These are phyloP conservation scores for Verticillium zaregamsianum DNA, from an alignment of 2,329 filamentous ascomycete species.

Conservation along the genomic window DNA sequence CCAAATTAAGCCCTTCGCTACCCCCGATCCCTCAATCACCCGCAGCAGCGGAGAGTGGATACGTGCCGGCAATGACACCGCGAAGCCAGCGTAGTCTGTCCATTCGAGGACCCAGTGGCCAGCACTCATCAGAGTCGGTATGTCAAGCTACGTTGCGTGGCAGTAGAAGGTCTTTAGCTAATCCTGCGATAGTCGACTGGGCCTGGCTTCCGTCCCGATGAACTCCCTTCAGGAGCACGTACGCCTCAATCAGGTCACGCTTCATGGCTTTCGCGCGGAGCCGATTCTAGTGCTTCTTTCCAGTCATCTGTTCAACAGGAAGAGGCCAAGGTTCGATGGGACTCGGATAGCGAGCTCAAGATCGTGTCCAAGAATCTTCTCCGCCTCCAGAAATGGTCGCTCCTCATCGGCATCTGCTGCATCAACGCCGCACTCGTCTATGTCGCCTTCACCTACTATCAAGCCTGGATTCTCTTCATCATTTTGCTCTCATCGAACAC, in stretches of 20 bases:
- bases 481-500: conserved; percentile 42
- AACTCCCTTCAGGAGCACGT: conserved; percentile 23
- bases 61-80: neutral
- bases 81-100: conserved; percentile 12
- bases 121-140: conserved; percentile 3
- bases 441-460: conserved; percentile 29
- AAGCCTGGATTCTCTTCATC: conserved; percentile 39
- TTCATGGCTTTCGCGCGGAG: conserved; percentile 26
- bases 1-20: neutral
- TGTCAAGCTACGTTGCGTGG: neutral
- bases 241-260: conserved; percentile 25
- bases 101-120: conserved; percentile 4
- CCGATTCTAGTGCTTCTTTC: conserved; percentile 29
- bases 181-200: conserved; percentile 24
- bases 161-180: conserved; percentile 6
- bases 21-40: neutral
- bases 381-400: conserved; percentile 32
- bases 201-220: conserved; percentile 21
- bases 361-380: conserved; percentile 31
- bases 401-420: conserved; percentile 27
- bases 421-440: conserved; percentile 33
- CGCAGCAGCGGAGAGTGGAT: neutral
- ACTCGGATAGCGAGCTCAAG: conserved; percentile 33
- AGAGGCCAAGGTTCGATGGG: conserved; percentile 34
- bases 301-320: conserved; percentile 30